Conservation (phyloP, 768 basidiomycete species). For the Dacryopinax primogenitus region DNA sequence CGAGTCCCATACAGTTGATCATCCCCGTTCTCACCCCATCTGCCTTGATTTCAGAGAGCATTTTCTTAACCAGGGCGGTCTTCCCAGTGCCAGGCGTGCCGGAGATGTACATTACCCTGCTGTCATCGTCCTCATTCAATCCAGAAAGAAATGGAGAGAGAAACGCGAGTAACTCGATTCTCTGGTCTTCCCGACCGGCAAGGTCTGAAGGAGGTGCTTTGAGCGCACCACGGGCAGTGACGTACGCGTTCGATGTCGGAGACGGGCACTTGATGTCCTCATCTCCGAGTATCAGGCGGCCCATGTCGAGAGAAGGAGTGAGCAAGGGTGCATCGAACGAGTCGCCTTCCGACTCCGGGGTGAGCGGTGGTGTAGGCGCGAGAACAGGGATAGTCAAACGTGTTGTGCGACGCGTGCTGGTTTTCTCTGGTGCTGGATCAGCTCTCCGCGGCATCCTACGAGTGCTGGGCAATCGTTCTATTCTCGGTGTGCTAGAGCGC, state of each 20-base stretch:
- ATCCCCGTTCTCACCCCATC: constrained; percentile 37
- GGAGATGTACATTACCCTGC: constrained; percentile 67
- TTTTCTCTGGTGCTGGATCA: background rate
- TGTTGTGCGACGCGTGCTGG: background rate
- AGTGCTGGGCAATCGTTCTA: background rate
- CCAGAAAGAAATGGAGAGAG: constrained; percentile 40
- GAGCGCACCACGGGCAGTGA: constrained; percentile 23
- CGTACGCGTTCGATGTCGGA: constrained; percentile 42
- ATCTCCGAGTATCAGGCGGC: background rate
- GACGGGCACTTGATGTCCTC: background rate
- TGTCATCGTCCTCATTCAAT: constrained; percentile 20
- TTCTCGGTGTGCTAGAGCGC: background rate
- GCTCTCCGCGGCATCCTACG: background rate
- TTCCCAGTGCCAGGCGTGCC: constrained; percentile 90
- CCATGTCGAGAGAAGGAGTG: constrained; percentile 1
- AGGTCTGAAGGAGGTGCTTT: constrained; percentile 25
- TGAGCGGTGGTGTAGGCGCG: background rate
- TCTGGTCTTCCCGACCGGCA: constrained; percentile 57
- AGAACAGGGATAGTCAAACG: background rate
- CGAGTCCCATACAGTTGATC: constrained; percentile 73
- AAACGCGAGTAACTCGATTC: constrained; percentile 45
- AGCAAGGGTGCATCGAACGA: background rate
- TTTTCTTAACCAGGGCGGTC: constrained; percentile 65
- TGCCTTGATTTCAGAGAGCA: constrained; percentile 37
- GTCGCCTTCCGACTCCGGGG: background rate